phyloP scores from a whole-genome alignment of 2,329 filamentous ascomycete species.

The Knoxdaviesia proteae region DNA sequence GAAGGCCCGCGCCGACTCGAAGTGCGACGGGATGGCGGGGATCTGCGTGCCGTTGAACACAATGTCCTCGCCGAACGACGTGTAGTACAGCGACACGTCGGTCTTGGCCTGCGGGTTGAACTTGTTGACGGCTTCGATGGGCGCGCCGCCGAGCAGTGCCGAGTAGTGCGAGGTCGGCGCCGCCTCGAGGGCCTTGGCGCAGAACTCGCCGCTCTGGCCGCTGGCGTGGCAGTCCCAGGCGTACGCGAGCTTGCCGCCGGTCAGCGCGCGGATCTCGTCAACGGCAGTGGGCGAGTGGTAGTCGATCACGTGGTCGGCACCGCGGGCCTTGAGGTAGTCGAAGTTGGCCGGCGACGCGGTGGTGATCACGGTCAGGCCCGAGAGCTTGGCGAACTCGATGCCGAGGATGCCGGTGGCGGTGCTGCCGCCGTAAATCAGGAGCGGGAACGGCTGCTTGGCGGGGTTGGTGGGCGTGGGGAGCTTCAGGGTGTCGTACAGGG shows the following conservation, averaged over 20 bases:
- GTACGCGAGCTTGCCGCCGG: slow-evolving; percentile 8
- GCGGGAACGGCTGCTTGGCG: slow-evolving; percentile 13
- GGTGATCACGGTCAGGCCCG: slow-evolving; percentile 15
- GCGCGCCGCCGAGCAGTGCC: slow-evolving; percentile 16
- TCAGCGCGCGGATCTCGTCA: slow-evolving; percentile 9
- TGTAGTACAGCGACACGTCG: slow-evolving; percentile 17
- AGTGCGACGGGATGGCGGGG: slow-evolving; percentile 10
- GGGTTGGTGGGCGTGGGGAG: slow-evolving; percentile 23
- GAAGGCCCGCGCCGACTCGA: slow-evolving; percentile 16
- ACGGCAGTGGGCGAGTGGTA: slow-evolving; percentile 13
- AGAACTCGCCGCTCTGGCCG: slow-evolving; percentile 8
- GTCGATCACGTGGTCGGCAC: slow-evolving; percentile 25
- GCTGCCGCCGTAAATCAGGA: slow-evolving; percentile 23
- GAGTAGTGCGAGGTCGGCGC: slow-evolving; percentile 16
- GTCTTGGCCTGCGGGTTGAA: slow-evolving; percentile 17
- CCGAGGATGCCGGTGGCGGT: slow-evolving; percentile 31
- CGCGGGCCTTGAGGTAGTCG: slow-evolving; percentile 17
- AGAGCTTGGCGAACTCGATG: slow-evolving; percentile 16
- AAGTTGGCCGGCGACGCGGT: slow-evolving; percentile 18
- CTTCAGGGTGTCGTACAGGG: slow-evolving; percentile 23
- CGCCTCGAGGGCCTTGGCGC: slow-evolving; percentile 11
- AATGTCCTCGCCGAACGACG: slow-evolving; percentile 16
- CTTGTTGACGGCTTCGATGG: slow-evolving; percentile 16
- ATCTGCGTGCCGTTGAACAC: slow-evolving; percentile 7
- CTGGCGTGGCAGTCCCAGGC: slow-evolving; percentile 10